Evolutionary conservation across 1,284 basidiomycete species (phyloP), one percentile per base, ranked within the genome.

Genomic region (Cryptococcus wingfieldii): DNA sequence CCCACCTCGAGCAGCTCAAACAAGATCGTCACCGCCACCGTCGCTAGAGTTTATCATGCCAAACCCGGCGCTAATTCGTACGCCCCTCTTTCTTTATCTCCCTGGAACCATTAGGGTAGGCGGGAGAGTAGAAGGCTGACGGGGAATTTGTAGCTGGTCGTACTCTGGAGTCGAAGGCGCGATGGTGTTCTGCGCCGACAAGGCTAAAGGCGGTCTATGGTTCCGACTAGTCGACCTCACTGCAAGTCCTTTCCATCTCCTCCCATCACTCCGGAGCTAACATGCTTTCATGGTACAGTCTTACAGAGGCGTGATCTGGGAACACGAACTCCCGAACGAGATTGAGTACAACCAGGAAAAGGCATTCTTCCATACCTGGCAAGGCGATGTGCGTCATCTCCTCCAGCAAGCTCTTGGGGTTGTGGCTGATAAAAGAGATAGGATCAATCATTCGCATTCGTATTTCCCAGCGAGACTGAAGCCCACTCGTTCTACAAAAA

Each of bases 341-440:
- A 85, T 96, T 61, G 84, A 88, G 59, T 92, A 92, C 74, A 82
- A 85, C 69, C 83, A 89, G 70, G 95, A 98, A 72, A 82, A 93
- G 61, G 83, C 88, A 2, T 96, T 88, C 82, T 97, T 98, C 73
- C 91, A 97, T 78, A 87, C 91, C 2, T 98, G 97, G 75, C 81
- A 87, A 13, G 89, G 90, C 53, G 93, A 98, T 79, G 91, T 95
- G 70, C 77, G 90, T 23, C 1, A 19, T 19, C 19, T 19, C 19
- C 2, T 83, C 5, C n/a, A 18, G 8, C 25, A 13, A 23, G 2
- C 28, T 31, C 43, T 23, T 23, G 23, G 23, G 23, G 1, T 16
- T 28, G 5, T 25, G 5, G 18, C 23, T 10, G 19, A 23, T 14
- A 1, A 38, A 9, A 27, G 7, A 14, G 19, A 47, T 37, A 34